Conservation (phyloP, 305 asterid genomes). For the Rubia tinctorum region DNA sequence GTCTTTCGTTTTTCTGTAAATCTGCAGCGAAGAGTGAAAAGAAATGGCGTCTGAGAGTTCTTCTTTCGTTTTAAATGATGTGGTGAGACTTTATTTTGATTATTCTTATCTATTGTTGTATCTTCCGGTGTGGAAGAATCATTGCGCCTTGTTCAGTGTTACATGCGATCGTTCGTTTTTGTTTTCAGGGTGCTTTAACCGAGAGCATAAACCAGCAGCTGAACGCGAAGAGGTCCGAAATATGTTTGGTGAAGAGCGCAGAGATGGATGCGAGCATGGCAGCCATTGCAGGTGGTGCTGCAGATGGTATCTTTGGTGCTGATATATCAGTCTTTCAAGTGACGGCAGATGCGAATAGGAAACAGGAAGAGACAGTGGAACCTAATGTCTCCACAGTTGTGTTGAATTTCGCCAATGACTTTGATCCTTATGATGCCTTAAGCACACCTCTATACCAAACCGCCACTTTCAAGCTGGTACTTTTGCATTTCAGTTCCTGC, state of each 20-base stretch:
- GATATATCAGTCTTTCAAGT: slow-evolving; percentile 6
- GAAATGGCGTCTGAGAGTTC: slow-evolving; percentile 30
- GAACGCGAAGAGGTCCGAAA: slow-evolving; percentile 28
- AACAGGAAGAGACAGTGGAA: slow-evolving; percentile 36
- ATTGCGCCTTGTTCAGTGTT: no score
- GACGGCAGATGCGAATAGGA: slow-evolving; percentile 34
- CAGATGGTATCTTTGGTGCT: slow-evolving; percentile 30
- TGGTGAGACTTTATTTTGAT: slow-evolving; percentile 26
- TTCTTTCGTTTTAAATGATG: slow-evolving; percentile 35
- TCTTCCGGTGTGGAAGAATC: neutral
- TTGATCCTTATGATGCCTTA: slow-evolving; percentile 77
- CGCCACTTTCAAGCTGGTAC: slow-evolving; percentile 95
- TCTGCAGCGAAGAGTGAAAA: neutral
- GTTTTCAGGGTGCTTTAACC: slow-evolving; percentile 20
- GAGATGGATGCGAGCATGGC: slow-evolving; percentile 53
- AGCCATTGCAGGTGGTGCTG: slow-evolving; percentile 42
- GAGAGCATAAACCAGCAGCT: slow-evolving; percentile 24
- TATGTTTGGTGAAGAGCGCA: slow-evolving; percentile 44
- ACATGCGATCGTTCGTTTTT: slow-evolving; percentile 26
- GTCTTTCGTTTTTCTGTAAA: neutral
- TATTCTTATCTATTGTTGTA: neutral
- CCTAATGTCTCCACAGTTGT: slow-evolving; percentile 71
- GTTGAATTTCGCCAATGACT: slow-evolving; percentile 75
- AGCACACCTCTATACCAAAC: slow-evolving; percentile 97
- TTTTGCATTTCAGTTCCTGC: neutral